Percentiles rank a stretch among this genome's conserved stretches.
Conservation (phyloP, 129 eudicot species). For the Cynara cardunculus region DNA sequence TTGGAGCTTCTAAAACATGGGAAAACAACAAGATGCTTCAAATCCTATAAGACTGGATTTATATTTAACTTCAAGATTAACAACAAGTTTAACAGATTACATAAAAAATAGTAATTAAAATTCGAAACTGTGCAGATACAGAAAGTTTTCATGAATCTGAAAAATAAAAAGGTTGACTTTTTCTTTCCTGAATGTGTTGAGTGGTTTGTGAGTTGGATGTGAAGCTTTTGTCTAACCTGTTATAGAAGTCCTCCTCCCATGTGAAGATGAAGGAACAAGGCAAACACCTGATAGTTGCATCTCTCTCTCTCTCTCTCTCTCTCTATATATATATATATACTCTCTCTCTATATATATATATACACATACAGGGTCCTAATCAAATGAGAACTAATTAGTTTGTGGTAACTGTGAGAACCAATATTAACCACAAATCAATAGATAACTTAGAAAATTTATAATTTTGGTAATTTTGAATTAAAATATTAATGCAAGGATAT, state of each 20-base stretch:
- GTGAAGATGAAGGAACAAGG: constrained; percentile 21
- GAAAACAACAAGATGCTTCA: neutral
- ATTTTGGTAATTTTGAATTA: too few species aligned
- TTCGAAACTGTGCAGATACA: neutral
- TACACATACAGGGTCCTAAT: neutral
- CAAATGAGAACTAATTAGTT: too few species aligned
- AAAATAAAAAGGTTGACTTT: constrained; percentile 18
- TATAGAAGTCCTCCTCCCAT: constrained; percentile 12
- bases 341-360: neutral
- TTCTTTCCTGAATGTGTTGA: neutral
- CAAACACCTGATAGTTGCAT: constrained; percentile 10
- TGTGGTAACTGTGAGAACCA: too few species aligned
- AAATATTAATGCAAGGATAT: too few species aligned
- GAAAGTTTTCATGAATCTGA: neutral
- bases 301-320: too few species aligned
- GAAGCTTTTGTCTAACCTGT: constrained; percentile 34
- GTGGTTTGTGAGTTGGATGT: constrained; percentile 28
- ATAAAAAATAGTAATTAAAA: neutral
- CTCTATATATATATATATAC: neutral
- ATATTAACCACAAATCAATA: too few species aligned
- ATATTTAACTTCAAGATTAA: neutral
- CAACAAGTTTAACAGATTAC: neutral
- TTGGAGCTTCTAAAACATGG: neutral
- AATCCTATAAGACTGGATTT: neutral
- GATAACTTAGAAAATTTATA: too few species aligned